These are phyloP conservation scores for Monosporascus sp. DNA, from an alignment of 2,329 filamentous ascomycete genomes.

Conservation along the genomic window DNA sequence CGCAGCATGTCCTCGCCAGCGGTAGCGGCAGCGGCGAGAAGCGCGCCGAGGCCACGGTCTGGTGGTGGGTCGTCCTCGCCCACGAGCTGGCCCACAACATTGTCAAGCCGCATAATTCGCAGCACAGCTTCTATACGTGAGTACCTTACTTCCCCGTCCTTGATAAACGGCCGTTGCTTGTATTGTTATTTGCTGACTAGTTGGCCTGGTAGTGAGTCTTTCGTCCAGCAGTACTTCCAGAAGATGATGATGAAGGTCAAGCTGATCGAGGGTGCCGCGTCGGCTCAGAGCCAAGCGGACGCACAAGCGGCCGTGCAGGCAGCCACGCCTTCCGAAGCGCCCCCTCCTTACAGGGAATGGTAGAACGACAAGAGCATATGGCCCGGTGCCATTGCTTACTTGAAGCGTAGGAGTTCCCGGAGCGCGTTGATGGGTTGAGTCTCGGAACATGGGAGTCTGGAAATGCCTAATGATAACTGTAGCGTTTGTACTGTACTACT, in stretches of 20 bases:
- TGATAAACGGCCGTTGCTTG: too few relatives aligned
- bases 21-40: slow-evolving; percentile 30
- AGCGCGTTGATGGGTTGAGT: too few relatives aligned
- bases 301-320: neutral
- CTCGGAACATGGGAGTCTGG: too few relatives aligned
- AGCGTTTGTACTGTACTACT: too few relatives aligned
- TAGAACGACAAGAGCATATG: neutral
- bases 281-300: neutral
- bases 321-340: neutral
- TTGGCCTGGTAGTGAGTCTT: slow-evolving; percentile 54
- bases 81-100: slow-evolving; percentile 96
- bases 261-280: slow-evolving; percentile 8
- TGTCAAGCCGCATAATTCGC: slow-evolving; percentile 68
- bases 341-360: neutral
- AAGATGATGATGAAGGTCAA: slow-evolving; percentile 57
- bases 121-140: slow-evolving; percentile 78
- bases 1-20: slow-evolving; percentile 34
- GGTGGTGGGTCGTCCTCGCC: slow-evolving; percentile 94
- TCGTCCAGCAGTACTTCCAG: slow-evolving; percentile 71
- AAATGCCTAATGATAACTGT: too few relatives aligned
- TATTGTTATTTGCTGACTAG: too few relatives aligned
- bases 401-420: too few relatives aligned
- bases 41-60: slow-evolving; percentile 65
- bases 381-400: too few relatives aligned
- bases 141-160: slow-evolving; percentile 18